Base-by-base conservation (phyloP, 2,329 filamentous ascomycete genomes). In the Penicillium sp. region DNA sequence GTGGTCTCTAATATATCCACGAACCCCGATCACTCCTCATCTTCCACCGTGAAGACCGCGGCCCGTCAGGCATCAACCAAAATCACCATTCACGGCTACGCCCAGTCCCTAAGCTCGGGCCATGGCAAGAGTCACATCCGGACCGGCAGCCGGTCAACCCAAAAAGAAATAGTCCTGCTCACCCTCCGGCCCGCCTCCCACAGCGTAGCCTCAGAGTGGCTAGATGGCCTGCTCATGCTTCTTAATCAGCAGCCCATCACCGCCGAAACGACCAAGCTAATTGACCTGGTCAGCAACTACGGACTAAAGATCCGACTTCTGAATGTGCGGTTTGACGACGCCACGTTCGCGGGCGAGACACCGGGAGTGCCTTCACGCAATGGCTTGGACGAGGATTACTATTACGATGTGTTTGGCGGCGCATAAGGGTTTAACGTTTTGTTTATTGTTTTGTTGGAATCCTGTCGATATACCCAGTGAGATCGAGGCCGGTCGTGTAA, bases 201-300 rank as follows among this genome's bases (percentile, higher is more conserved):
- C 67, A 89, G 85, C 58, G 76, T 94, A 43, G 94, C 94, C 9
- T 95, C 91, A 0, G 94, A 99, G 73, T 99, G 94, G 94, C 80
- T 99, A 5, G 94, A 99, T 69, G 94, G 94, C 1, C 76, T 99
- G 58, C 80, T 97, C 50, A 95, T 99, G 91, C 79, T 99, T 48
- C 80, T 99, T 22, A 91, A 95, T 67, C 94, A 99, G 72, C 85
- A 92, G 53, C 94, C 94, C 18, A 96, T 99, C 68, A 99, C 94
- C n/a, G 84, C 91, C 2, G 92, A 97, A 74, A 97, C 94, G 31
- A 92, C 88, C 68, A 95, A 94, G 71, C 76, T 97, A 55, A 87
- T 96, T 48, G 85, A 86, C 49, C 76, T 96, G 63, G 89, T 97
- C 53, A 85, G 86, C 65, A 89, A 95, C 61, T 97, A 96, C 68